A percentile compares a stretch with the other conserved stretches of the same genome.
These are phyloP conservation scores for Telfairia occidentalis DNA, from an alignment of 331 rosid species.

Conservation along the genomic window DNA sequence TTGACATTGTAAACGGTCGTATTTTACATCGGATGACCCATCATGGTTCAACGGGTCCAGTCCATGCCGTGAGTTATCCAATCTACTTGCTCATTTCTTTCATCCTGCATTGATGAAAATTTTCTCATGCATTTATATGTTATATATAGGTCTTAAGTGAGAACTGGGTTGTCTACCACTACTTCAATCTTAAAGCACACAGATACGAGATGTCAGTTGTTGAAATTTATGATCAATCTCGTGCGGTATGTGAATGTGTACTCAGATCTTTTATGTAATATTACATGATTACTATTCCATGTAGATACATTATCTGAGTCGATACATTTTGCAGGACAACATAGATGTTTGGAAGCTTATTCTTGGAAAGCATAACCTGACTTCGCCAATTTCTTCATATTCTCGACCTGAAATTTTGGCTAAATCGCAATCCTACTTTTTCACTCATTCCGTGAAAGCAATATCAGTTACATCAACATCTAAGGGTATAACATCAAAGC, in stretches of 20 bases:
- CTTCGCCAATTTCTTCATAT: constrained; percentile 76
- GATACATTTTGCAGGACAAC: constrained; percentile 50
- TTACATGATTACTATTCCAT: neutral
- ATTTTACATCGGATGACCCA: constrained; percentile 85
- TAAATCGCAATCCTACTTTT: constrained; percentile 78
- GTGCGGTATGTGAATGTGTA: constrained; percentile 57
- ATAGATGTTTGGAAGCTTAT: constrained; percentile 87
- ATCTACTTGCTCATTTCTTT: constrained; percentile 15
- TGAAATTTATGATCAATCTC: constrained; percentile 90
- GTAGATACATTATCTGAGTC: neutral
- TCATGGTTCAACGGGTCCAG: constrained; percentile 94
- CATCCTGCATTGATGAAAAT: constrained; percentile 7
- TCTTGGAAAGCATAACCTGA: constrained; percentile 95
- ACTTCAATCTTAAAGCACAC: constrained; percentile 96
- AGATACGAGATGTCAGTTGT: constrained; percentile 92
- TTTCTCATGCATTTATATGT: constrained; percentile 17
- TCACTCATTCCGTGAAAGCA: constrained; percentile 83
- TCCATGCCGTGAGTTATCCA: constrained; percentile 64
- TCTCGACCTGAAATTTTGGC: constrained; percentile 74
- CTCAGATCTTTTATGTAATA: constrained; percentile 6
- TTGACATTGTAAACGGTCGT: constrained; percentile 88
- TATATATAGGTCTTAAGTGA: constrained; percentile 83
- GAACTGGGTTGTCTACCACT: constrained; percentile 99
- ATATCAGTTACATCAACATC: constrained; percentile 81
- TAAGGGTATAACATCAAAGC: constrained; percentile 96